These are phyloP conservation scores for Xanthoceras sorbifolium DNA, from an alignment of 345 rosid species.

Conservation along the genomic window DNA sequence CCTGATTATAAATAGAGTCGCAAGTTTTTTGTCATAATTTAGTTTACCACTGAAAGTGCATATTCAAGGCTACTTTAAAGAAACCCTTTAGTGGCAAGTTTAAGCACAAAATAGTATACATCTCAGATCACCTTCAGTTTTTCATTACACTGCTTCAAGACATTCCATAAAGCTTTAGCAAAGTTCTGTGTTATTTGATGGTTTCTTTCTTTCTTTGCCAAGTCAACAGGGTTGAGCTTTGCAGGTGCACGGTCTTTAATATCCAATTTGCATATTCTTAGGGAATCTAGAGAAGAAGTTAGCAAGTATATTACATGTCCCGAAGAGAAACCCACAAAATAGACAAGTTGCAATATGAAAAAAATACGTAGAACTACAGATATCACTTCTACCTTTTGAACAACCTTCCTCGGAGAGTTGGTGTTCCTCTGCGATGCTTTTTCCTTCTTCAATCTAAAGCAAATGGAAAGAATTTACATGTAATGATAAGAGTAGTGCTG, in stretches of 20 bases:
- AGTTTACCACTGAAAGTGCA: slow-evolving; percentile 11
- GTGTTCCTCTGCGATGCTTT: slow-evolving; percentile 21
- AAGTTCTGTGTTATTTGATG: slow-evolving; percentile 58
- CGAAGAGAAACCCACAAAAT: background rate
- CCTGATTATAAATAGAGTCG: slow-evolving; percentile 38
- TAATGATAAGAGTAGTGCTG: slow-evolving; percentile 8
- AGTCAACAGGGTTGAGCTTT: slow-evolving; percentile 28
- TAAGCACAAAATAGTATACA: slow-evolving; percentile 7
- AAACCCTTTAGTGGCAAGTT: slow-evolving; percentile 2
- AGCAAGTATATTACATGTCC: slow-evolving; percentile 6
- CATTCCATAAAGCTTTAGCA: slow-evolving; percentile 75
- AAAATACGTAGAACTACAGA: slow-evolving; percentile 9
- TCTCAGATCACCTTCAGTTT: slow-evolving; percentile 64
- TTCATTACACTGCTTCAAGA: slow-evolving; percentile 70
- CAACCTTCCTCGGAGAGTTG: slow-evolving; percentile 40
- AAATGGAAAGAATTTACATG: slow-evolving; percentile 7
- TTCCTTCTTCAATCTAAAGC: slow-evolving; percentile 49
- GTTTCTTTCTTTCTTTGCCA: slow-evolving; percentile 43
- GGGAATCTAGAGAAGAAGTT: slow-evolving; percentile 27
- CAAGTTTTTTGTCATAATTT: background rate
- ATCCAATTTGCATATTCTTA: slow-evolving; percentile 25
- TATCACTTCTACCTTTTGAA: slow-evolving; percentile 12
- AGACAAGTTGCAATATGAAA: background rate
- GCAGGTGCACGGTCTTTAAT: slow-evolving; percentile 15
- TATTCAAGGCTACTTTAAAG: background rate